Percentiles rank a stretch among this genome's conserved stretches.
Conservation (phyloP, 1,284 basidiomycete species). For the Coniferiporia sulphurascens region DNA sequence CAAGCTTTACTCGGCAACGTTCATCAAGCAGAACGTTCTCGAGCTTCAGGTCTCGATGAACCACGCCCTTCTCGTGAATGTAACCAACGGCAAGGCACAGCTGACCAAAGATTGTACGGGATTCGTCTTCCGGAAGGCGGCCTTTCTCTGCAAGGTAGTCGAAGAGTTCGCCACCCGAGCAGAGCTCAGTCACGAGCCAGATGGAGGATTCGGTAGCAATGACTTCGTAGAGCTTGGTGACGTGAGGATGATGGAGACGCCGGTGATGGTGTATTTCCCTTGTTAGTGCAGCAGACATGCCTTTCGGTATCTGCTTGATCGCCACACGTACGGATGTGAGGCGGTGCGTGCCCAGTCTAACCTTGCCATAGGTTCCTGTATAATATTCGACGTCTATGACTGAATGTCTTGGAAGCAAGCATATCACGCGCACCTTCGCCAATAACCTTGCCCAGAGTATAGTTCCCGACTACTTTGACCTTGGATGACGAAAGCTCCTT, state of each 20-base stretch:
- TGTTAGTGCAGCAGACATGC: constrained; percentile 83
- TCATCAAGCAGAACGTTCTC: constrained; percentile 94
- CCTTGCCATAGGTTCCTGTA: constrained; percentile 87
- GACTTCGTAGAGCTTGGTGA: constrained; percentile 96
- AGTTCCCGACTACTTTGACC: constrained; percentile 91
- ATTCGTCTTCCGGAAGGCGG: constrained; percentile 77
- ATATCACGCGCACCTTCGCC: constrained; percentile 74
- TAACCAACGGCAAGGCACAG: constrained; percentile 94
- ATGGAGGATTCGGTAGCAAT: constrained; percentile 93
- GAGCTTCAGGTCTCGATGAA: constrained; percentile 93
- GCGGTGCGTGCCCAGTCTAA: constrained; percentile 88
- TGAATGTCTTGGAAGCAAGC: neutral
- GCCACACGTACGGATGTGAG: constrained; percentile 87
- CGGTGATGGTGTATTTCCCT: constrained; percentile 98
- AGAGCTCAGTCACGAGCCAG: constrained; percentile 97
- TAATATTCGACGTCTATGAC: constrained; percentile 2
- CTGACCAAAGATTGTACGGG: constrained; percentile 85
- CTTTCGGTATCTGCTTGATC: constrained; percentile 97
- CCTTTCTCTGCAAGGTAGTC: constrained; percentile 97
- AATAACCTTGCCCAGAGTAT: constrained; percentile 92
- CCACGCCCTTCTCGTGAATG: constrained; percentile 86
- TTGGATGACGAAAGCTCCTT: constrained; percentile 88
- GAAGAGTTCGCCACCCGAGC: constrained; percentile 94
- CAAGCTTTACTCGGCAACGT: constrained; percentile 82
- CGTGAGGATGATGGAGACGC: constrained; percentile 90